Percentiles rank a stretch among this genome's conserved stretches.
These are phyloP conservation scores for Colletotrichum lini DNA, from an alignment of 2,329 filamentous ascomycete genomes.

Conservation along the genomic window DNA sequence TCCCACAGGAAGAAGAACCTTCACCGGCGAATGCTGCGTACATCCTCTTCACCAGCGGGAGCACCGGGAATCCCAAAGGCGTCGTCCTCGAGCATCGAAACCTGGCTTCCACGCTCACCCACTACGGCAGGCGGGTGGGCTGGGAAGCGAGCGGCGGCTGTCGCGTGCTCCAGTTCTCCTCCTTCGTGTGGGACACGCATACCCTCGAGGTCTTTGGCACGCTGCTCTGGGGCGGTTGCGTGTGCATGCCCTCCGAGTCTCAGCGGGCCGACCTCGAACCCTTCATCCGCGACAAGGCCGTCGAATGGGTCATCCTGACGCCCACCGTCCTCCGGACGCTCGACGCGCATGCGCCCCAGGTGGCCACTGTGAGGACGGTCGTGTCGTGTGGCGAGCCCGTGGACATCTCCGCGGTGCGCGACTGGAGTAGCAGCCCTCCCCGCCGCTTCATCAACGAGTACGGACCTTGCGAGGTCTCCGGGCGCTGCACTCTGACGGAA, in stretches of 20 bases:
- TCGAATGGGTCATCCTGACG: conserved; percentile 2
- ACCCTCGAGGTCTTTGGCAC: conserved; percentile 8
- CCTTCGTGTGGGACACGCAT: conserved; percentile 1
- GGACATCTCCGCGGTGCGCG: background rate
- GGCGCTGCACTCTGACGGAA: background rate
- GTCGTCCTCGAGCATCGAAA: conserved; percentile 13
- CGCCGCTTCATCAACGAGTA: conserved; percentile 4
- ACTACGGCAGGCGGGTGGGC: background rate
- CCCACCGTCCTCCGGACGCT: conserved; percentile 4
- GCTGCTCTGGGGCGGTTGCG: conserved; percentile 9
- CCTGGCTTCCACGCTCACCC: conserved; percentile 4
- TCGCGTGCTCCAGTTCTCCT: conserved; percentile 7
- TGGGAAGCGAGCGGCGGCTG: background rate
- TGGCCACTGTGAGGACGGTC: background rate
- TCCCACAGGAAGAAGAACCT: background rate
- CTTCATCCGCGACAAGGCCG: background rate
- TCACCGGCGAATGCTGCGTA: conserved; percentile 1
- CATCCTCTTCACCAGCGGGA: conserved; percentile 9
- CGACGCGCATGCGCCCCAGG: conserved; percentile 1
- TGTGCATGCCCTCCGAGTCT: conserved; percentile 5
- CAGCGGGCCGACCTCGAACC: conserved; percentile 2
- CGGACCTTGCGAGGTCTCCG: conserved; percentile 9
- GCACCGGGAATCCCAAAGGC: conserved; percentile 7
- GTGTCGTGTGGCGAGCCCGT: conserved; percentile 8
- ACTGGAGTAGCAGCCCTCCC: background rate